These are phyloP conservation scores for Aspergillus homomorphus DNA, from an alignment of 495 filamentous ascomycete species.

Conservation along the genomic window DNA sequence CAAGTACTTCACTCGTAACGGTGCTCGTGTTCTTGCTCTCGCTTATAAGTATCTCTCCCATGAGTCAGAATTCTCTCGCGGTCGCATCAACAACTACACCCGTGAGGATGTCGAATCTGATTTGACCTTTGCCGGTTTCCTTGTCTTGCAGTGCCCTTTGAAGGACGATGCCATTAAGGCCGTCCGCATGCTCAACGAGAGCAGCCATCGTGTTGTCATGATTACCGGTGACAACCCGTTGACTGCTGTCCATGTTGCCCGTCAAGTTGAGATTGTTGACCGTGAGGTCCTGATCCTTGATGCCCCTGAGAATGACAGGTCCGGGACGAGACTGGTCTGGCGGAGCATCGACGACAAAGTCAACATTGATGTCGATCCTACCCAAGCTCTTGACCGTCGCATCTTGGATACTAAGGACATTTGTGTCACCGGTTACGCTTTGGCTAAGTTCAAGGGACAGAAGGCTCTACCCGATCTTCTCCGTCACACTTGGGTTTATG, in stretches of 20 bases:
- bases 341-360: conserved; percentile 89
- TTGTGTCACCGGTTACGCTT: conserved; percentile 92
- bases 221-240: conserved; percentile 98
- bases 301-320: conserved; percentile 84
- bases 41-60: conserved; percentile 86
- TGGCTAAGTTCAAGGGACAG: conserved; percentile 84
- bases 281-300: conserved; percentile 93
- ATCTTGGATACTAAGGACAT: conserved; percentile 88
- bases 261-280: conserved; percentile 96
- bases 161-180: conserved; percentile 95
- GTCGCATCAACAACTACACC: conserved; percentile 85
- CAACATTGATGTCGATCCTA: conserved; percentile 83
- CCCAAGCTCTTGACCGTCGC: conserved; percentile 71
- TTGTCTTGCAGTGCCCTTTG: conserved; percentile 90
- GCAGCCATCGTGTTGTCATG: conserved; percentile 97
- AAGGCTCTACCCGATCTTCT: conserved; percentile 68
- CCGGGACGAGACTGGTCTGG: conserved; percentile 84
- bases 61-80: conserved; percentile 75
- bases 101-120: conserved; percentile 87
- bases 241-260: conserved; percentile 92
- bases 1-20: conserved; percentile 95
- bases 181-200: conserved; percentile 97
- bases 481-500: conserved; percentile 94
- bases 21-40: conserved; percentile 87
- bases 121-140: conserved; percentile 87